Conservation (phyloP, 495 filamentous ascomycete species). For the Penicillium riverlandense region DNA sequence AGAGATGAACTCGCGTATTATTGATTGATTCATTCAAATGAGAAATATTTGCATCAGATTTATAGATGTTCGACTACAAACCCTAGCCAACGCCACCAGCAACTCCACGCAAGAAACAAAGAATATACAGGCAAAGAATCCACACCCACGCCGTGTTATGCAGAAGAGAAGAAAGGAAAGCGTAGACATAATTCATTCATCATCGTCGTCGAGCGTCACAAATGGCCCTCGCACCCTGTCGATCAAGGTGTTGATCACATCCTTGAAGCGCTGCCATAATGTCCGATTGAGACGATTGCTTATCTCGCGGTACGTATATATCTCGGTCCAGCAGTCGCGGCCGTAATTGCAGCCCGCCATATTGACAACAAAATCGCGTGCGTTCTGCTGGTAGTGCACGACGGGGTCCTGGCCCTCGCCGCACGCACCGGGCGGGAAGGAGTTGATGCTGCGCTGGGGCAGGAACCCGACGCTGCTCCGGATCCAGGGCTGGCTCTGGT, state of each 20-base stretch:
- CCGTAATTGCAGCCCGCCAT: slow-evolving; percentile 98
- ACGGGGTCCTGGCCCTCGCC: slow-evolving; percentile 63
- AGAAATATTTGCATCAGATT: background rate
- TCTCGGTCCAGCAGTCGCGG: slow-evolving; percentile 95
- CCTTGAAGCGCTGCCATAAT: slow-evolving; percentile 60
- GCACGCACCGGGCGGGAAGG: slow-evolving; percentile 87
- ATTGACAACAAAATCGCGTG: slow-evolving; percentile 93
- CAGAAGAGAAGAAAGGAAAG: background rate
- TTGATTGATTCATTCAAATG: background rate
- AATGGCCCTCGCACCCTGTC: slow-evolving; percentile 10
- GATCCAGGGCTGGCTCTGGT: slow-evolving; percentile 87
- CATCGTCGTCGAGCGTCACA: background rate
- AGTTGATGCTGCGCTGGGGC: slow-evolving; percentile 87
- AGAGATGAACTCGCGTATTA: too few relatives aligned
- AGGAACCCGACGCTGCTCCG: slow-evolving; percentile 83
- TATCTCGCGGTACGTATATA: slow-evolving; percentile 85
- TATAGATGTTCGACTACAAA: background rate
- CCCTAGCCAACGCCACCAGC: background rate
- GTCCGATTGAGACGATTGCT: slow-evolving; percentile 79
- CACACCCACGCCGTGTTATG: background rate
- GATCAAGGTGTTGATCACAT: slow-evolving; percentile 17
- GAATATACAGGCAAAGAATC: background rate
- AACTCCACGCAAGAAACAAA: background rate
- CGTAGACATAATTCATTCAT: slow-evolving; percentile 1
- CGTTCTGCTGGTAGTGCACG: slow-evolving; percentile 80